A percentile compares a stretch with the other conserved stretches of the same genome.
Conservation (phyloP, 2,329 filamentous ascomycete genomes). For the Didymella exigua region DNA sequence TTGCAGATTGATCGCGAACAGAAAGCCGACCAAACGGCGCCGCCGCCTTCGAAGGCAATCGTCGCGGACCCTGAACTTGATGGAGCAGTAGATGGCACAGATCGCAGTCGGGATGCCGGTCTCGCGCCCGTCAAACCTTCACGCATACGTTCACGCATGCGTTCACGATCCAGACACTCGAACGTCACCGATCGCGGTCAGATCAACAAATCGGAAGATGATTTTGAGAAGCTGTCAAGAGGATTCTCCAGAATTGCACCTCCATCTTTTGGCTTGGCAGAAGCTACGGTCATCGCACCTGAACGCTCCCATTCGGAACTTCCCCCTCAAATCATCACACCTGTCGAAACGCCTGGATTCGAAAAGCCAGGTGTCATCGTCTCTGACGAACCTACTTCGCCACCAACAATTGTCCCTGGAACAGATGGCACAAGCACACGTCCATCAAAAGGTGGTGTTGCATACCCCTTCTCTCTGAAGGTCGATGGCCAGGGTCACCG, state of each 20-base stretch:
- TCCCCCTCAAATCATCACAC: slow-evolving; percentile 21
- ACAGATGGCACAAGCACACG: slow-evolving; percentile 63
- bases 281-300: slow-evolving; percentile 37
- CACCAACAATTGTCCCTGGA: slow-evolving; percentile 51
- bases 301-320: slow-evolving; percentile 36
- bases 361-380: slow-evolving; percentile 26
- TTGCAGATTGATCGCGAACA: slow-evolving; percentile 43
- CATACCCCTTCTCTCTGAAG: slow-evolving; percentile 73
- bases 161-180: slow-evolving; percentile 39
- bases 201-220: slow-evolving; percentile 25
- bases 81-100: slow-evolving; percentile 37
- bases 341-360: slow-evolving; percentile 21
- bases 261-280: slow-evolving; percentile 29
- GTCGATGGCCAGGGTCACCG: slow-evolving; percentile 52
- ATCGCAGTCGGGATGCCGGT: slow-evolving; percentile 12
- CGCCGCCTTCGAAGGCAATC: slow-evolving; percentile 3
- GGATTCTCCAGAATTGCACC: slow-evolving; percentile 24
- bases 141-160: slow-evolving; percentile 29
- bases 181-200: slow-evolving; percentile 45
- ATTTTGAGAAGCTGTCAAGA: slow-evolving; percentile 17
- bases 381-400: slow-evolving; percentile 32
- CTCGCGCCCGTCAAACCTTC: slow-evolving; percentile 4
- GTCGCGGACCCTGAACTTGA: slow-evolving; percentile 39
- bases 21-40: slow-evolving; percentile 32
- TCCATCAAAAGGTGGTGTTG: slow-evolving; percentile 70